Evolutionary conservation across 164 flowering plant species (phyloP), one percentile per base, ranked within the genome.

Genomic region (Magnolia officinalis): DNA sequence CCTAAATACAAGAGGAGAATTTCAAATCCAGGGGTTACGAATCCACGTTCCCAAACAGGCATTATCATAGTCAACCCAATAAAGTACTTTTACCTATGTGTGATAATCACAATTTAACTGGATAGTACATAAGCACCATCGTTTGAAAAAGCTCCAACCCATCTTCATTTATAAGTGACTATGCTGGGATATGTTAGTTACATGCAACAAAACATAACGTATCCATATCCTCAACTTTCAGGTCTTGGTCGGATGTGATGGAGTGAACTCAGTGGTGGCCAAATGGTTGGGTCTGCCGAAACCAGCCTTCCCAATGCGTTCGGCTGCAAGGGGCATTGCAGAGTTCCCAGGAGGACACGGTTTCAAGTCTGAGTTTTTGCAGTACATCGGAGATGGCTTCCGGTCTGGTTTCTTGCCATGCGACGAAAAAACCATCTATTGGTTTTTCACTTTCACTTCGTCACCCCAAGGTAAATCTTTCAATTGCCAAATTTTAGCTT

Each of bases 221-320:
- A 4, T 18, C 6, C 58, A 11, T 76, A 51, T 18, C 61, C 59
- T 55, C 61, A n/a, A 8, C 19, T 72, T 59, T 55, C 67, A 87
- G 90, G 86, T 82, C 24, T 72, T 88, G 76, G 83, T 88, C 24
- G 88, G 90, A 23, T 85, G 89, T 74, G 92, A 89, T 76, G 92
- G 92, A 72, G 86, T 86, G 74, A 86, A 86, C 75, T 89, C 88
- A 1, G 79, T 82, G 66, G 87, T 88, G 66, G 80, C 86, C 26
- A 85, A 78, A 50, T 84, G 83, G 84, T 73, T 87, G 45, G 87
- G 87, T 18, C 80, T 90, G 20, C 70, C 77, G 50, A 80, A 74
- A 70, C 85, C 88, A 19, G 69, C 75, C 61, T 78, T 55, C 14
- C 23, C 81, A 0, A 84, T 87, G 51, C 81, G 90, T 72, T 78